A percentile compares a stretch with the other conserved stretches of the same genome.
Conservation (phyloP, 495 filamentous ascomycete species). For the Penicillium odoratum region DNA sequence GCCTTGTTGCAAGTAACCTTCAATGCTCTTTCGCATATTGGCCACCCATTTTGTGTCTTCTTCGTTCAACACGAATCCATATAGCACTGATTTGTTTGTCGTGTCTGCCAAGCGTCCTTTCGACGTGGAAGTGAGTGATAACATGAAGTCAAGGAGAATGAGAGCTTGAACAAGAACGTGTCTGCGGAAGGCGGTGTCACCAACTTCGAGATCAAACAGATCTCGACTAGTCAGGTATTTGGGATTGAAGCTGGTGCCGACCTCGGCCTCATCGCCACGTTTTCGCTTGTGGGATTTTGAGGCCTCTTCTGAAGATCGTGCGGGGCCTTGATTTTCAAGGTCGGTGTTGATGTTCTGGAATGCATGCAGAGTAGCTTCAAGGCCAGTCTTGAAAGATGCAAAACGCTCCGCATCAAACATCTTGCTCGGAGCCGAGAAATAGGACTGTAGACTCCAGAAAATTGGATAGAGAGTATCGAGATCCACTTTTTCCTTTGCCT, state of each 20-base stretch:
- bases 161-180: conserved; percentile 93
- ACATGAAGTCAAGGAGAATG: conserved; percentile 88
- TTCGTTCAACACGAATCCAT: conserved; percentile 70
- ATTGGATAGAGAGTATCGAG: conserved; percentile 79
- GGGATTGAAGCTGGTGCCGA: conserved; percentile 83
- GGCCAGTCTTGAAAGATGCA: conserved; percentile 69
- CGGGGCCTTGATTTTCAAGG: conserved; percentile 45
- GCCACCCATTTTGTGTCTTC: conserved; percentile 85
- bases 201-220: conserved; percentile 92
- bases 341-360: conserved; percentile 81
- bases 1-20: conserved; percentile 74
- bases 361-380: conserved; percentile 74
- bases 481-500: conserved; percentile 50
- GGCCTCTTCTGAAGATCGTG: conserved; percentile 59
- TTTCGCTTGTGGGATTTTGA: conserved; percentile 73
- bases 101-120: conserved; percentile 73
- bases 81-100: conserved; percentile 85
- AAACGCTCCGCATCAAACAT: conserved; percentile 73
- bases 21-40: conserved; percentile 70
- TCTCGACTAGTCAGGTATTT: conserved; percentile 96
- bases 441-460: conserved; percentile 90
- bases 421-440: conserved; percentile 85
- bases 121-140: conserved; percentile 79
- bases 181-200: conserved; percentile 88
- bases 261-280: conserved; percentile 58